A percentile compares a stretch with the other conserved stretches of the same genome.
Conservation (phyloP, 305 asterid species). For the Withania somnifera region DNA sequence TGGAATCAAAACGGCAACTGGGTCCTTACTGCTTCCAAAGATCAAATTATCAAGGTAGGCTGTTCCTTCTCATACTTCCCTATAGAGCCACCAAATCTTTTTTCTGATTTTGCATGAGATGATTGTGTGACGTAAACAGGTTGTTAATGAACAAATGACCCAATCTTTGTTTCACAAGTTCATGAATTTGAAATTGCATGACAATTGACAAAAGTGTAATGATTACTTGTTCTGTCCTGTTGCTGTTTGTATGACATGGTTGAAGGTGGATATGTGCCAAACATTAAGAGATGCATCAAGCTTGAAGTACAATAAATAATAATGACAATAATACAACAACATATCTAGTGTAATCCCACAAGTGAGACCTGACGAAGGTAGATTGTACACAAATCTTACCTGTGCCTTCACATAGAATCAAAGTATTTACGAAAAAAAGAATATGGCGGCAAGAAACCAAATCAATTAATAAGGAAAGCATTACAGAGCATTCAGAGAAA, state of each 20-base stretch:
- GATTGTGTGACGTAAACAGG: neutral
- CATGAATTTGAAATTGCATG: neutral
- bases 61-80: constrained; percentile 3
- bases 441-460: too few species aligned
- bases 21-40: constrained; percentile 94
- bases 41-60: constrained; percentile 88
- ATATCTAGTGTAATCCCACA: too few species aligned
- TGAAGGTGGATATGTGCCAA: neutral
- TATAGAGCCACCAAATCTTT: neutral
- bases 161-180: neutral
- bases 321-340: neutral
- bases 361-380: too few species aligned
- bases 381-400: too few species aligned
- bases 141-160: neutral
- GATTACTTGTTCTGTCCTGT: neutral
- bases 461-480: too few species aligned
- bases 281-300: neutral
- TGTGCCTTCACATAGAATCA: too few species aligned
- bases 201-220: neutral
- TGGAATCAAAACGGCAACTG: constrained; percentile 99
- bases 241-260: neutral
- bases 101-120: neutral
- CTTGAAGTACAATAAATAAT: neutral
- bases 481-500: too few species aligned
- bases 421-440: too few species aligned